Percentiles rank a stretch among this genome's conserved stretches.
phyloP scores from a whole-genome alignment of 2,329 filamentous ascomycete species.

The Colletotrichum melonis region DNA sequence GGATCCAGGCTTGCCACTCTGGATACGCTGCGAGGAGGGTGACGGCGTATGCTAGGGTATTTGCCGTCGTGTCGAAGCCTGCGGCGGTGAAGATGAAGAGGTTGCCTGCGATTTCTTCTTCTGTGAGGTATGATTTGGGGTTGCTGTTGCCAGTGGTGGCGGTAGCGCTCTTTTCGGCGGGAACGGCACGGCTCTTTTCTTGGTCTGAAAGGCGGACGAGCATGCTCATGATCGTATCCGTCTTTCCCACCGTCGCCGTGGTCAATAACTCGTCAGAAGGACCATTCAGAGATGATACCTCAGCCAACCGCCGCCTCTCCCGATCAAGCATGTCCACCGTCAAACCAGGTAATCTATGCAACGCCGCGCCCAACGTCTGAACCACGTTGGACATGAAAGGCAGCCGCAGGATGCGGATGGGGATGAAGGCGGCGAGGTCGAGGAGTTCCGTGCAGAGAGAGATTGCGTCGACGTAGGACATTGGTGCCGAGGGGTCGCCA shows the following conservation, averaged over 20 bases:
- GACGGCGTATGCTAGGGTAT: constrained; percentile 61
- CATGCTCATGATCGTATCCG: constrained; percentile 44
- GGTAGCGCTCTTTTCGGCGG: not conserved
- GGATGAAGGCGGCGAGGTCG: constrained; percentile 43
- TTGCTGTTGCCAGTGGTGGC: not conserved
- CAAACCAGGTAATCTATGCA: constrained; percentile 42
- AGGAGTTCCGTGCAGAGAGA: constrained; percentile 44
- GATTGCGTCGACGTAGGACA: constrained; percentile 48
- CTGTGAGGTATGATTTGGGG: constrained; percentile 29
- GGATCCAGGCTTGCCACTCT: constrained; percentile 62
- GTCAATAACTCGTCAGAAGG: constrained; percentile 12
- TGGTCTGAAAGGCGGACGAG: constrained; percentile 43
- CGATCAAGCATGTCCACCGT: constrained; percentile 30
- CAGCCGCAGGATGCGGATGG: constrained; percentile 39
- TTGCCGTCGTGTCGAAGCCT: constrained; percentile 62
- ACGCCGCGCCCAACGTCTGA: constrained; percentile 42
- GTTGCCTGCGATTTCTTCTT: constrained; percentile 45
- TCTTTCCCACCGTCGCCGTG: constrained; percentile 40
- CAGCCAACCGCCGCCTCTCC: constrained; percentile 20
- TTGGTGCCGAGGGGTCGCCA: constrained; percentile 20
- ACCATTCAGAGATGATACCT: too few relatives aligned
- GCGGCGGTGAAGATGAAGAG: constrained; percentile 42
- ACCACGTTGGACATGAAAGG: constrained; percentile 41
- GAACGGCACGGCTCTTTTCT: constrained; percentile 35
- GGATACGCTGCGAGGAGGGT: constrained; percentile 57